A percentile compares a stretch with the other conserved stretches of the same genome.
Conservation (phyloP, 192 early-diverging fungal genomes). For the Coemansia sp. region DNA sequence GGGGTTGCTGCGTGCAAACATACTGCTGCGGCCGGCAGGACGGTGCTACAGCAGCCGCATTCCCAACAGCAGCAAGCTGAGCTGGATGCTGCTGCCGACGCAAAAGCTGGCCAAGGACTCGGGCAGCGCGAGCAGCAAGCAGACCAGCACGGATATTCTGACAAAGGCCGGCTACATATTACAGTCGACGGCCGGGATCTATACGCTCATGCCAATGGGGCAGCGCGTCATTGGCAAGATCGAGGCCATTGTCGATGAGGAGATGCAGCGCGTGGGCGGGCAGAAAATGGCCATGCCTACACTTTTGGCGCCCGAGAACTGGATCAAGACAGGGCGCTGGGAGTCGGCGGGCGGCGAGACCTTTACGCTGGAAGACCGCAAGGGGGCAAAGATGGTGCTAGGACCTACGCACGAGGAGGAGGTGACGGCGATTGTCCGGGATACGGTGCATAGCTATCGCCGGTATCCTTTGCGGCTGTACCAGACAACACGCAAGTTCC, state of each 20-base stretch:
- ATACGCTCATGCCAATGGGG: slow-evolving; percentile 75
- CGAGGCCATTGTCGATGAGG: slow-evolving; percentile 71
- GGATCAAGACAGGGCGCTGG: slow-evolving; percentile 80
- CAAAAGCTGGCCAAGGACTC: slow-evolving; percentile 14
- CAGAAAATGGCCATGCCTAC: slow-evolving; percentile 70
- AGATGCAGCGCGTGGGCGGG: slow-evolving; percentile 68
- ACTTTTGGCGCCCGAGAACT: slow-evolving; percentile 59
- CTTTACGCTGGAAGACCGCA: slow-evolving; percentile 77
- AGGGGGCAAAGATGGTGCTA: slow-evolving; percentile 58
- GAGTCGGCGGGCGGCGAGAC: slow-evolving; percentile 59
- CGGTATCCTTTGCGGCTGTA: slow-evolving; percentile 82
- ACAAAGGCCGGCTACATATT: slow-evolving; percentile 49
- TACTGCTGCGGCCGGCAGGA: no score
- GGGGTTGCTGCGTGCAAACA: no score
- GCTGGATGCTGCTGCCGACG: slow-evolving; percentile 47
- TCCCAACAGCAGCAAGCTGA: slow-evolving; percentile 24
- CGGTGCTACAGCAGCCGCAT: slow-evolving; percentile 4
- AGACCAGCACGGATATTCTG: slow-evolving; percentile 22
- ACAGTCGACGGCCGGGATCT: slow-evolving; percentile 82
- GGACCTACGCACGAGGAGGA: slow-evolving; percentile 94
- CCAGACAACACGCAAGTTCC: slow-evolving; percentile 82
- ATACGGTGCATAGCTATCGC: slow-evolving; percentile 59
- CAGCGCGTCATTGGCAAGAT: slow-evolving; percentile 70
- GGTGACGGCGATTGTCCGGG: slow-evolving; percentile 67
- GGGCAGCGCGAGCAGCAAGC: background rate